Percentiles rank a stretch among this genome's conserved stretches.
Evolutionary conservation across 768 basidiomycete species (phyloP).

Genomic region (Amylocystis lapponica): DNA sequence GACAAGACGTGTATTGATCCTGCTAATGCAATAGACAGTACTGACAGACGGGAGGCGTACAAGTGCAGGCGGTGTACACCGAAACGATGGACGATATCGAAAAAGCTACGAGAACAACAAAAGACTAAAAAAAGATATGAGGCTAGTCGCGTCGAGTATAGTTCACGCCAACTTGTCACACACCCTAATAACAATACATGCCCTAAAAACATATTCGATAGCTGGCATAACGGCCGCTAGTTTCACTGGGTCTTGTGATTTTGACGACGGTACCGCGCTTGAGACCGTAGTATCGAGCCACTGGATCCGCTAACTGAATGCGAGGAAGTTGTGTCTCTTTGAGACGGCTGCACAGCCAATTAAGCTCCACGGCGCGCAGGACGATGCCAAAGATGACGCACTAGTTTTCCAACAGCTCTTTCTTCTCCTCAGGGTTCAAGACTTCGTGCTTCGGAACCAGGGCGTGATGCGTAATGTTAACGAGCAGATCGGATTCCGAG

Average conservation of each 20-base stretch:
- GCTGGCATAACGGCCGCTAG: slow-evolving; percentile 88
- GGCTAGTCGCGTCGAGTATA: no score
- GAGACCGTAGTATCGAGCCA: slow-evolving; percentile 97
- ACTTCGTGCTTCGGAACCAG: slow-evolving; percentile 93
- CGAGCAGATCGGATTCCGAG: slow-evolving; percentile 91
- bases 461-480: slow-evolving; percentile 96
- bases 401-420: slow-evolving; percentile 85
- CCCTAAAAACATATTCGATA: slow-evolving; percentile 87
- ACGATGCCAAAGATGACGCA: slow-evolving; percentile 38
- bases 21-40: no score
- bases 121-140: no score
- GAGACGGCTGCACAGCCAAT: slow-evolving; percentile 61
- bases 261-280: slow-evolving; percentile 96
- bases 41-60: no score
- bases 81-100: no score
- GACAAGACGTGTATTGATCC: no score
- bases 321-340: slow-evolving; percentile 98
- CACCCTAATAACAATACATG: slow-evolving; percentile 6
- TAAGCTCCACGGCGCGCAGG: slow-evolving; percentile 8
- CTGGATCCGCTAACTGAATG: slow-evolving; percentile 93
- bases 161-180: background rate
- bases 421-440: slow-evolving; percentile 81
- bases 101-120: no score
- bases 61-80: no score
- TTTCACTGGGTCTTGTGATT: slow-evolving; percentile 96